A percentile compares a stretch with the other conserved stretches of the same genome.
These are phyloP conservation scores for Sphaerulina musiva DNA, from an alignment of 2,329 filamentous ascomycete genomes.

Conservation along the genomic window DNA sequence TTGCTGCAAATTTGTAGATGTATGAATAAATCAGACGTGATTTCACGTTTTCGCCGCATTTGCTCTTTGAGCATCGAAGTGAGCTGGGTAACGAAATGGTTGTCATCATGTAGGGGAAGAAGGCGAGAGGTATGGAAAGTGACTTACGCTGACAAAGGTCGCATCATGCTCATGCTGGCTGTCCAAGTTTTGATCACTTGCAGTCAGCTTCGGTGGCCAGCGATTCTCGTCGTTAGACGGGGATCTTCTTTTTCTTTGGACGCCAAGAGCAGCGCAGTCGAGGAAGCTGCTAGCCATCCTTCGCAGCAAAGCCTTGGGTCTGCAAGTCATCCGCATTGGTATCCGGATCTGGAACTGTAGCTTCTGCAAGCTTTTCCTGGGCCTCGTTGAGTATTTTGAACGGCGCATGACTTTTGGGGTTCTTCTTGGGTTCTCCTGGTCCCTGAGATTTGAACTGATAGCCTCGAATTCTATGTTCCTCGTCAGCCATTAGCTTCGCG, in stretches of 20 bases:
- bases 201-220: not conserved
- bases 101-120: conserved; percentile 6
- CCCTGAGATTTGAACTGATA: conserved; percentile 73
- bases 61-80: conserved; percentile 9
- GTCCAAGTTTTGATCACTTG: not conserved
- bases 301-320: conserved; percentile 33
- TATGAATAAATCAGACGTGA: conserved; percentile 7
- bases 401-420: conserved; percentile 61
- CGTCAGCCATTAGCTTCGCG: conserved; percentile 13
- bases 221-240: not conserved
- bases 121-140: not conserved
- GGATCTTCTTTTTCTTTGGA: not conserved
- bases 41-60: conserved; percentile 9
- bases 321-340: conserved; percentile 49
- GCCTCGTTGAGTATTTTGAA: conserved; percentile 56
- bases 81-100: conserved; percentile 9
- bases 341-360: conserved; percentile 43
- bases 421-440: conserved; percentile 60
- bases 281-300: conserved; percentile 13
- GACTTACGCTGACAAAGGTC: not conserved
- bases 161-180: not conserved
- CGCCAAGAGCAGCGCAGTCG: not conserved
- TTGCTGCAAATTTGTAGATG: not conserved
- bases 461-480: conserved; percentile 54
- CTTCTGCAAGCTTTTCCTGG: conserved; percentile 43